Percentiles rank a stretch among this genome's conserved stretches.
Evolutionary conservation across 2,329 filamentous ascomycete species (phyloP).

Genomic region (Cryphonectria nitschkei): DNA sequence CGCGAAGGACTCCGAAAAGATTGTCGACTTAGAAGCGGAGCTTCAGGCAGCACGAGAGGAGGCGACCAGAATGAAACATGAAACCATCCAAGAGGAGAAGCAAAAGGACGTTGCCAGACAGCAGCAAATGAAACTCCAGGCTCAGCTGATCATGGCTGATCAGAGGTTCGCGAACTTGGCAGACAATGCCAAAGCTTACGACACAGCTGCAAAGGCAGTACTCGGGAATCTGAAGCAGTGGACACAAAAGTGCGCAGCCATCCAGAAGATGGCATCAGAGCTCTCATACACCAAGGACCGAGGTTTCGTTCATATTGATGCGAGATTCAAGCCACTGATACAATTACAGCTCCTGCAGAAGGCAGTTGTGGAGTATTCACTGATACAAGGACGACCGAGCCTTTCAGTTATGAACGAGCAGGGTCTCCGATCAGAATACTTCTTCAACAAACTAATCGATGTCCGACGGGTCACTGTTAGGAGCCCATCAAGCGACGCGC

Average conservation of each 20-base stretch:
- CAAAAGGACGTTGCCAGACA: constrained; percentile 6
- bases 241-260: constrained; percentile 5
- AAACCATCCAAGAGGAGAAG: not conserved
- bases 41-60: constrained; percentile 8
- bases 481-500: constrained; percentile 14
- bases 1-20: constrained; percentile 17
- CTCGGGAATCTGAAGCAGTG: constrained; percentile 21
- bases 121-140: constrained; percentile 11
- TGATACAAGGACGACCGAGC: not conserved
- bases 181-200: constrained; percentile 17
- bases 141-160: constrained; percentile 14
- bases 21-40: constrained; percentile 19
- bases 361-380: constrained; percentile 19
- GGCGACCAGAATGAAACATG: not conserved
- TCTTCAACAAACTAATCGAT: constrained; percentile 3
- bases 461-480: constrained; percentile 23
- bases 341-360: constrained; percentile 22
- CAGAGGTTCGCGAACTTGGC: constrained; percentile 12
- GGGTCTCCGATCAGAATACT: not conserved
- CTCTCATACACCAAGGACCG: constrained; percentile 10
- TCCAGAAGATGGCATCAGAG: constrained; percentile 7
- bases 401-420: not conserved
- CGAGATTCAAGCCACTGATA: constrained; percentile 22
- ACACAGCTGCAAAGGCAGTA: constrained; percentile 14
- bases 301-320: constrained; percentile 7